Conservation (phyloP, 2,329 filamentous ascomycete species). For the Dryadomyces quercus-mongolicae region DNA sequence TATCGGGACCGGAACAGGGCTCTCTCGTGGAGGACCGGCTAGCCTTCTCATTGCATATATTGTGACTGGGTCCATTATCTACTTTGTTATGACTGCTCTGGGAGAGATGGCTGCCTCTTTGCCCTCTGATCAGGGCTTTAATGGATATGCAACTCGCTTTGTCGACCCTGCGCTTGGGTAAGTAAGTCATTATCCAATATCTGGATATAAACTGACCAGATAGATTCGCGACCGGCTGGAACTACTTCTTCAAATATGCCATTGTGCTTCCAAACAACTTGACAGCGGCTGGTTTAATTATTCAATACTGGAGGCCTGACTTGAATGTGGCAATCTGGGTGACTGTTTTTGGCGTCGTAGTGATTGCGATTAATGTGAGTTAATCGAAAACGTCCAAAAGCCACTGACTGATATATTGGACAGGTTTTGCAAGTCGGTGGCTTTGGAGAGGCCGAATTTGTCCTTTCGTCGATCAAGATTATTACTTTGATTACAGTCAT, state of each 20-base stretch:
- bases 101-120: conserved; percentile 59
- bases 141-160: conserved; percentile 52
- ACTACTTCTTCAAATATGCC: conserved; percentile 33
- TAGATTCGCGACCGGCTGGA: conserved; percentile 28
- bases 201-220: no score
- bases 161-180: conserved; percentile 31
- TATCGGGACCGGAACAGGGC: conserved; percentile 36
- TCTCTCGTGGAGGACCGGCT: conserved; percentile 33
- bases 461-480: conserved; percentile 29
- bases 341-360: conserved; percentile 20
- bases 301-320: conserved; percentile 25
- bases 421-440: conserved; percentile 22
- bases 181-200: background rate
- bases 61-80: conserved; percentile 34
- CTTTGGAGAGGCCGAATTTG: conserved; percentile 28
- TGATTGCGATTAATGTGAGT: conserved; percentile 20
- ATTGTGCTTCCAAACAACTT: conserved; percentile 26
- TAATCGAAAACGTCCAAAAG: background rate
- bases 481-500: conserved; percentile 33
- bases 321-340: conserved; percentile 27
- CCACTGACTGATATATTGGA: background rate
- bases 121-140: conserved; percentile 49
- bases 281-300: conserved; percentile 24
- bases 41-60: conserved; percentile 26
- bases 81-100: conserved; percentile 54